Percentiles rank a stretch among this genome's conserved stretches.
Conservation (phyloP, 495 filamentous ascomycete genomes). For the Penicillium diatomitis region DNA sequence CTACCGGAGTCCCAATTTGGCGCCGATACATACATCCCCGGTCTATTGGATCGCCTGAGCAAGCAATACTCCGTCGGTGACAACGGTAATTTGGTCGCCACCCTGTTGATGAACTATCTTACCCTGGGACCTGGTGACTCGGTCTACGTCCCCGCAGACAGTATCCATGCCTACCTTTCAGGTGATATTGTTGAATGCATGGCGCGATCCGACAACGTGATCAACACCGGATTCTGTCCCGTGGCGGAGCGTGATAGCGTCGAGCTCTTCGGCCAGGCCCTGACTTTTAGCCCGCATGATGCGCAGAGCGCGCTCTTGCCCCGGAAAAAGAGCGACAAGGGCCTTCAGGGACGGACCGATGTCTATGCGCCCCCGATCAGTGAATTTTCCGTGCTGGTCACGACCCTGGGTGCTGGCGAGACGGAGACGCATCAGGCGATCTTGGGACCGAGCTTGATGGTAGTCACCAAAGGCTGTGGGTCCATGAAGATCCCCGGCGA, state of each 20-base stretch:
- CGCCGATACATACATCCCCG: slow-evolving; percentile 46
- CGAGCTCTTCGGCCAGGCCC: slow-evolving; percentile 49
- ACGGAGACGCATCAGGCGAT: slow-evolving; percentile 47
- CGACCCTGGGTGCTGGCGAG: slow-evolving; percentile 46
- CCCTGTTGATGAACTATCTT: slow-evolving; percentile 66
- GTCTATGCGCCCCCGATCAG: slow-evolving; percentile 59
- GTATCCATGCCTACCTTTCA: slow-evolving; percentile 67
- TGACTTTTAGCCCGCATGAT: slow-evolving; percentile 55
- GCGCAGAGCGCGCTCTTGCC: slow-evolving; percentile 43
- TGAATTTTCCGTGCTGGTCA: slow-evolving; percentile 63
- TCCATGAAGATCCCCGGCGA: slow-evolving; percentile 44
- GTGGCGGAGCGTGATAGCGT: slow-evolving; percentile 50
- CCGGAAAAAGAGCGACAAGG: slow-evolving; percentile 38
- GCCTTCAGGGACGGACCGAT: slow-evolving; percentile 48
- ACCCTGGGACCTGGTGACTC: slow-evolving; percentile 55
- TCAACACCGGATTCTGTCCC: slow-evolving; percentile 69
- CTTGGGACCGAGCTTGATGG: slow-evolving; percentile 55
- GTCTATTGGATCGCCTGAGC: slow-evolving; percentile 53
- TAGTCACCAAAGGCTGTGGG: slow-evolving; percentile 55
- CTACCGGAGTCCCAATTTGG: slow-evolving; percentile 43
- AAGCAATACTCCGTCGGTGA: slow-evolving; percentile 50
- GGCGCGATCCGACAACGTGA: slow-evolving; percentile 72
- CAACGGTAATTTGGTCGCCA: slow-evolving; percentile 55
- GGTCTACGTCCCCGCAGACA: slow-evolving; percentile 68
- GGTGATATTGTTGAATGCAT: slow-evolving; percentile 83